Conservation (phyloP, 495 filamentous ascomycete species). For the Neurospora tetrasperma region DNA sequence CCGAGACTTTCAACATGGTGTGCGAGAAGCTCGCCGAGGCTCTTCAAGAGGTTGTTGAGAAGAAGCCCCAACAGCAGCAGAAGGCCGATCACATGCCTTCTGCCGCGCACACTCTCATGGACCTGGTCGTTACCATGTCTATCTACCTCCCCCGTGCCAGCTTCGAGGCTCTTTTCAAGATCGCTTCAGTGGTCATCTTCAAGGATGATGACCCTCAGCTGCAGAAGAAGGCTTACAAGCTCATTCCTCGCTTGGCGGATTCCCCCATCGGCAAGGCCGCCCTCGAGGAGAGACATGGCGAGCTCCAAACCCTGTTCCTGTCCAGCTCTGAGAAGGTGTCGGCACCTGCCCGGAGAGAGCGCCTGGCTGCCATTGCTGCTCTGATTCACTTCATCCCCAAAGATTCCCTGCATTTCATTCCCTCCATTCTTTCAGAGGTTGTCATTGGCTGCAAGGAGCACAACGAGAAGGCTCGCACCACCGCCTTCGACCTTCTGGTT, state of each 20-base stretch:
- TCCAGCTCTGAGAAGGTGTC: constrained; percentile 70
- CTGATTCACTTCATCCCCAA: constrained; percentile 67
- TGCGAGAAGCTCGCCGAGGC: constrained; percentile 70
- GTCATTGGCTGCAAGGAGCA: constrained; percentile 93
- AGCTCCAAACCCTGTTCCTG: constrained; percentile 72
- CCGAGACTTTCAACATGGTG: constrained; percentile 78
- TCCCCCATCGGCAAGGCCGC: constrained; percentile 64
- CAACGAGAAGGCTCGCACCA: constrained; percentile 83
- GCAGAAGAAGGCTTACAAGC: constrained; percentile 99
- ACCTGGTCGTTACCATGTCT: constrained; percentile 89
- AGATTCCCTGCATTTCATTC: constrained; percentile 79
- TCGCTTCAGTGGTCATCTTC: constrained; percentile 70
- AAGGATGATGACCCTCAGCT: constrained; percentile 75
- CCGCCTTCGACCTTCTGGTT: constrained; percentile 84
- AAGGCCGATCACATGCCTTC: constrained; percentile 67
- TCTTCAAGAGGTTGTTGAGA: constrained; percentile 47
- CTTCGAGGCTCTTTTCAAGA: constrained; percentile 69
- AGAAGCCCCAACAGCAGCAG: constrained; percentile 49
- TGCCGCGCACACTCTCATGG: constrained; percentile 91
- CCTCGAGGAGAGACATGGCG: constrained; percentile 56
- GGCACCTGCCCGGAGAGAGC: constrained; percentile 71
- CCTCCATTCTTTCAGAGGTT: constrained; percentile 80
- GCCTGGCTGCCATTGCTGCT: constrained; percentile 69
- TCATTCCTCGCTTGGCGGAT: constrained; percentile 79
- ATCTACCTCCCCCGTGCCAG: constrained; percentile 79